These are phyloP conservation scores for Cladorrhinum sp. DNA, from an alignment of 2,329 filamentous ascomycete genomes.

Conservation along the genomic window DNA sequence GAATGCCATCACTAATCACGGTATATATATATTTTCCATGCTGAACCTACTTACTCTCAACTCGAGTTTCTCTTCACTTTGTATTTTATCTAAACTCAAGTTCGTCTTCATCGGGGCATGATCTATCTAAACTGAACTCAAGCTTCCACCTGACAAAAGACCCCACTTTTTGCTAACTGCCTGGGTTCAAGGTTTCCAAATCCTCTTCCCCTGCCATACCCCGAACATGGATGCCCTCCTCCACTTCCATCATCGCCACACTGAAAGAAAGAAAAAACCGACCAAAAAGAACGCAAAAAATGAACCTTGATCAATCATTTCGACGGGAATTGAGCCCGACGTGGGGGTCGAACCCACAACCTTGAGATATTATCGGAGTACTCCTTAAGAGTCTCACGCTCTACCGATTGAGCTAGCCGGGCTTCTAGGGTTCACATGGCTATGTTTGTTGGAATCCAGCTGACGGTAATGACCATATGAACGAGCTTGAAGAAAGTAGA, in stretches of 20 bases:
- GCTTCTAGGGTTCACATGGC: conserved; percentile 27
- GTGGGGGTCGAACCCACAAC: neutral
- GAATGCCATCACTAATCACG: too few relatives aligned
- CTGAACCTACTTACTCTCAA: too few relatives aligned
- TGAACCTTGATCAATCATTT: neutral
- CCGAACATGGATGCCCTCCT: neutral
- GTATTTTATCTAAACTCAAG: too few relatives aligned
- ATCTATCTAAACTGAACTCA: too few relatives aligned
- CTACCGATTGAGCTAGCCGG: conserved; percentile 68
- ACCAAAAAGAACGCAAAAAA: neutral
- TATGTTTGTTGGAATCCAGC: neutral
- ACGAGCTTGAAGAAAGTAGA: too few relatives aligned
- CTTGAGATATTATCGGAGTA: neutral
- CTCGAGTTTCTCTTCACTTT: too few relatives aligned
- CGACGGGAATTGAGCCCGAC: neutral
- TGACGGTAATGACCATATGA: too few relatives aligned
- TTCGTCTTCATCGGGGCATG: too few relatives aligned
- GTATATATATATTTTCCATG: too few relatives aligned
- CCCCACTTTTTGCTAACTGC: neutral
- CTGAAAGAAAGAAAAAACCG: neutral
- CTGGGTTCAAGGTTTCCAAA: neutral
- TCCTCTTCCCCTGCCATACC: too few relatives aligned
- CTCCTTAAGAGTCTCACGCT: conserved; percentile 66
- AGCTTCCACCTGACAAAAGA: neutral
- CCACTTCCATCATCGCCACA: too few relatives aligned